Conservation (phyloP, 768 basidiomycete genomes). For the Coprinopsis strossmayeri region DNA sequence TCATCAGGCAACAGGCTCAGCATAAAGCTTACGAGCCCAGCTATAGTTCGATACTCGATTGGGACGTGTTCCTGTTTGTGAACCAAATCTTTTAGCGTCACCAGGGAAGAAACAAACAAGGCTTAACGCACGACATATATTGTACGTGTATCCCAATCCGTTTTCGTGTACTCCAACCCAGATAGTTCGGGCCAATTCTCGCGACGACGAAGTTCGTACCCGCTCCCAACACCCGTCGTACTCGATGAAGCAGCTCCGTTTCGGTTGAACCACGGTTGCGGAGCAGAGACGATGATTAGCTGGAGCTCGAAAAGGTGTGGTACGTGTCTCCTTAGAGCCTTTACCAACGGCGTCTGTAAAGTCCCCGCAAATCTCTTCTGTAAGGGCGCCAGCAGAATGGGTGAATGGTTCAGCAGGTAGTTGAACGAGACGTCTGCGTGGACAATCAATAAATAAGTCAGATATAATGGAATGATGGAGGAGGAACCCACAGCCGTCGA, state of each 20-base stretch:
- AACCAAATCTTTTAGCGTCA: neutral
- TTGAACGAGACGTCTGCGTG: slow-evolving; percentile 54
- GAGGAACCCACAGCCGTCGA: slow-evolving; percentile 42
- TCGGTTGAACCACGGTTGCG: slow-evolving; percentile 24
- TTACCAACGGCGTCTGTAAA: slow-evolving; percentile 45
- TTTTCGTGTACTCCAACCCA: slow-evolving; percentile 19
- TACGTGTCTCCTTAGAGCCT: slow-evolving; percentile 49
- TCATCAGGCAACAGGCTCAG: slow-evolving; percentile 27
- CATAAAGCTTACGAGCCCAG: slow-evolving; percentile 43
- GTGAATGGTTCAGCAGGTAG: slow-evolving; percentile 39
- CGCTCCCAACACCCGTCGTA: slow-evolving; percentile 25
- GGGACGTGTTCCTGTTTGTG: slow-evolving; percentile 65
- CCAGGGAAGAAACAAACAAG: neutral
- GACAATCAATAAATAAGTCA: too few relatives aligned
- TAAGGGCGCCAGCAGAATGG: slow-evolving; percentile 20
- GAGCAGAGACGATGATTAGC: slow-evolving; percentile 46
- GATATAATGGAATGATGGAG: neutral
- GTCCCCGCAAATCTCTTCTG: slow-evolving; percentile 18
- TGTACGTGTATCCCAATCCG: slow-evolving; percentile 57
- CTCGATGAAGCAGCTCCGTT: slow-evolving; percentile 20
- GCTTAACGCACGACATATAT: slow-evolving; percentile 53
- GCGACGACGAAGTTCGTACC: slow-evolving; percentile 61
- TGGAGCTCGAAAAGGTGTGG: slow-evolving; percentile 49
- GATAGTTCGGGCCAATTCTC: slow-evolving; percentile 30
- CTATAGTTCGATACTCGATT: slow-evolving; percentile 38